Evolutionary conservation across 2,329 filamentous ascomycete species (phyloP).

Genomic region (Allantophomopsis lycopodina): DNA sequence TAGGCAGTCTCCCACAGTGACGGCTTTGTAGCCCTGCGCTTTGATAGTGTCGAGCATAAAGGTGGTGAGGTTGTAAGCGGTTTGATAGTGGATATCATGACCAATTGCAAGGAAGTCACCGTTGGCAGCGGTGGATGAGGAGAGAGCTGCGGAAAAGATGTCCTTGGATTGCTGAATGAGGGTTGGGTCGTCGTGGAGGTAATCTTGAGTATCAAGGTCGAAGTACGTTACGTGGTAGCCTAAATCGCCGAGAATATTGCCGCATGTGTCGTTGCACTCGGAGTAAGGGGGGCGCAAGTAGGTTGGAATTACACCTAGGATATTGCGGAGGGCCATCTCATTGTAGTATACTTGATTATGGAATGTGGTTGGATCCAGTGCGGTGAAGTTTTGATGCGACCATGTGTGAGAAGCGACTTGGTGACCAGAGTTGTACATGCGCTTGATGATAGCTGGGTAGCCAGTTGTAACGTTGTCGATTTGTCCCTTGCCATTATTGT

Average conservation of each 20-base stretch:
- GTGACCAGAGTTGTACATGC: constrained; percentile 30
- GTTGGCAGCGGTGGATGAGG: constrained; percentile 3
- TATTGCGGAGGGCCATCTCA: constrained; percentile 39
- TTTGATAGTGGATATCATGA: constrained; percentile 24
- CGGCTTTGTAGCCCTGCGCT: constrained; percentile 21
- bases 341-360: constrained; percentile 35
- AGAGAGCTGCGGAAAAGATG: constrained; percentile 16
- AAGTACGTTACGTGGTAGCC: constrained; percentile 36
- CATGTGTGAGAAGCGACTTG: constrained; percentile 47
- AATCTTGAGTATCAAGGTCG: constrained; percentile 35
- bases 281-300: constrained; percentile 35
- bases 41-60: constrained; percentile 21
- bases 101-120: constrained; percentile 33
- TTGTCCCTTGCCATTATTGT: constrained; percentile 37
- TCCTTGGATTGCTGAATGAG: constrained; percentile 32
- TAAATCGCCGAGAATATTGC: constrained; percentile 21
- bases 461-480: constrained; percentile 34
- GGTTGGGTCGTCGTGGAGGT: constrained; percentile 25
- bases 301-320: constrained; percentile 38
- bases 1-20: constrained; percentile 32
- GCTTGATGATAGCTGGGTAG: constrained; percentile 31
- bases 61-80: constrained; percentile 20
- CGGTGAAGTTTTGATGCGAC: constrained; percentile 33
- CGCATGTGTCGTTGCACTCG: constrained; percentile 24
- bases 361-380: constrained; percentile 26